Evolutionary conservation across 352 stramenopile species (phyloP).

Genomic region (Globisporangium spinosum): DNA sequence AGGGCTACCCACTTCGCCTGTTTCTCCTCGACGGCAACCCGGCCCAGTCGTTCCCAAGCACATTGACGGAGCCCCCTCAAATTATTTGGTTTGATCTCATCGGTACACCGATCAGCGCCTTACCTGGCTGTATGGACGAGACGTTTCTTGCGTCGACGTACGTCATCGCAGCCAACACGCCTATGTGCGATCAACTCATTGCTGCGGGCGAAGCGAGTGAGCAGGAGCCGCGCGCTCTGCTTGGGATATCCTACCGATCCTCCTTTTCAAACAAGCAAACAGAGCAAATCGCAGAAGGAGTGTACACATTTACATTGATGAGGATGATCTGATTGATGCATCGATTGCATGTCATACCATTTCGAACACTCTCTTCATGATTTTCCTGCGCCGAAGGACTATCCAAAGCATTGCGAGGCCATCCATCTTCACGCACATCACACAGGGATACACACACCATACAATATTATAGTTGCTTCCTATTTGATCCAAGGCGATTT

Average conservation of each 20-base stretch:
- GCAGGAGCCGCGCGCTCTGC: background rate
- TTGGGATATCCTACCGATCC: background rate
- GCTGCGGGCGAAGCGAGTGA: background rate
- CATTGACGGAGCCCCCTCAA: background rate
- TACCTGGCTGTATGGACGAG: slow-evolving; percentile 8
- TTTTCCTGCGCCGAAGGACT: too few species aligned
- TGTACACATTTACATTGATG: too few species aligned
- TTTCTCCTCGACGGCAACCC: slow-evolving; percentile 8
- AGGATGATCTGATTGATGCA: too few species aligned
- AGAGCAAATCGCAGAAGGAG: too few species aligned
- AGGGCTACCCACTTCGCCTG: background rate
- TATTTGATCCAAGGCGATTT: too few species aligned
- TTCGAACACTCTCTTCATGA: too few species aligned
- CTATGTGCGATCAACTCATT: background rate
- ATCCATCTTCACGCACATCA: too few species aligned
- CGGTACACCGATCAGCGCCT: background rate
- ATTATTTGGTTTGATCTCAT: background rate
- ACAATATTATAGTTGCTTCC: too few species aligned
- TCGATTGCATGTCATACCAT: too few species aligned
- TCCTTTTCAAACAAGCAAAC: too few species aligned
- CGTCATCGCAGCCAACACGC: slow-evolving; percentile 3
- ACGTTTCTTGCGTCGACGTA: background rate
- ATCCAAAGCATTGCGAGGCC: too few species aligned
- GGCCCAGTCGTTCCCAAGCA: slow-evolving; percentile 1
- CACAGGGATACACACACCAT: too few species aligned